Conservation (phyloP, 805 yeast genomes). For the Wickerhamiella musiphila region DNA sequence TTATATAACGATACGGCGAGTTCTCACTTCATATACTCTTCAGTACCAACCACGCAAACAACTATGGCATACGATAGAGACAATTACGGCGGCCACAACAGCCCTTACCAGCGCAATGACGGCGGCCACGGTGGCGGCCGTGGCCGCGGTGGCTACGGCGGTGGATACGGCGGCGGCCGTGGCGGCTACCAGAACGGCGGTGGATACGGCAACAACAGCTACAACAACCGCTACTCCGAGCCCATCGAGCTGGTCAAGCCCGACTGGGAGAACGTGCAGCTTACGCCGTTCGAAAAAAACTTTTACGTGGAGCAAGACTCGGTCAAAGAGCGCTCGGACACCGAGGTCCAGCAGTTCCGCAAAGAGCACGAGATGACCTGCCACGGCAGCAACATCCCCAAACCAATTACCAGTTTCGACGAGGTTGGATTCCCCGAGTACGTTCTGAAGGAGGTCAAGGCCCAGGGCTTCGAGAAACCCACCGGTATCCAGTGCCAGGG, state of each 20-base stretch:
- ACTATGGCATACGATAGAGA: conserved; percentile 1
- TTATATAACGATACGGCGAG: background rate
- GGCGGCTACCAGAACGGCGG: conserved; percentile 28
- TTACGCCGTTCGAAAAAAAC: conserved; percentile 88
- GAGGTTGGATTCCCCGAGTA: conserved; percentile 97
- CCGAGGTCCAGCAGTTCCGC: conserved; percentile 63
- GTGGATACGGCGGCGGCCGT: conserved; percentile 24
- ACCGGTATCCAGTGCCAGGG: conserved; percentile 98
- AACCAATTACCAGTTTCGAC: conserved; percentile 81
- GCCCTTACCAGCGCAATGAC: conserved; percentile 15
- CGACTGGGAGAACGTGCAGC: conserved; percentile 57
- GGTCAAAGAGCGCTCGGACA: conserved; percentile 59
- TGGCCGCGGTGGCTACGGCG: conserved; percentile 25
- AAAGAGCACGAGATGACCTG: conserved; percentile 72
- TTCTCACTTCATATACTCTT: background rate
- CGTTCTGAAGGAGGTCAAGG: conserved; percentile 73
- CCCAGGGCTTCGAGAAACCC: conserved; percentile 84
- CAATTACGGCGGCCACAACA: conserved; percentile 8
- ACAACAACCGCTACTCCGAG: background rate
- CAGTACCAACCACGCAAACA: no score
- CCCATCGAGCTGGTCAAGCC: conserved; percentile 36
- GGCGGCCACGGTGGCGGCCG: conserved; percentile 21
- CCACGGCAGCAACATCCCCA: conserved; percentile 71
- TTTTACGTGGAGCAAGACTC: conserved; percentile 74
- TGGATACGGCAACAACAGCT: conserved; percentile 20